Evolutionary conservation across 192 early-diverging fungal genomes (phyloP).

Genomic region (Coemansia sp.): DNA sequence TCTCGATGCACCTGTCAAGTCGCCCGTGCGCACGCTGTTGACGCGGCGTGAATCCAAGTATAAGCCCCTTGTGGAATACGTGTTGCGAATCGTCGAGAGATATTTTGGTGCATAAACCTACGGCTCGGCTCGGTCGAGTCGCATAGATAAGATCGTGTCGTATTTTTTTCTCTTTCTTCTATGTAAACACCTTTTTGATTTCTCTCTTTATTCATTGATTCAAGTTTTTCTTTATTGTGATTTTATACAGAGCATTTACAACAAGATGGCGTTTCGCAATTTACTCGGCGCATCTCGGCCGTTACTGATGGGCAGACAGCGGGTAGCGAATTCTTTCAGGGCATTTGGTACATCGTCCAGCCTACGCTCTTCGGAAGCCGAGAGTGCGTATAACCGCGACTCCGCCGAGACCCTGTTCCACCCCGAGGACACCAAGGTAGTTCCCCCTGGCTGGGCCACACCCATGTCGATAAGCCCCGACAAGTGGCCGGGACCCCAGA

Average conservation of each 20-base stretch:
- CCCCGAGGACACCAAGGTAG: constrained; percentile 27
- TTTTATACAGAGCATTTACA: no score
- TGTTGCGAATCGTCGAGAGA: constrained; percentile 19
- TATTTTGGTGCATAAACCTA: constrained; percentile 11
- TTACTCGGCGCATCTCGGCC: constrained; percentile 30
- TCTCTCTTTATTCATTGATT: background rate
- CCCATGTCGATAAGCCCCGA: constrained; percentile 42
- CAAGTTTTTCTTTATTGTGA: background rate
- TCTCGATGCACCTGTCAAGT: constrained; percentile 30
- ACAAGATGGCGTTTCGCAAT: constrained; percentile 36
- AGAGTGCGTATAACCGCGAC: background rate
- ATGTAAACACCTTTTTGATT: background rate
- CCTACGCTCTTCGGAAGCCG: background rate
- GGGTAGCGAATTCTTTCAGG: background rate
- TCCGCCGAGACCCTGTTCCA: constrained; percentile 28
- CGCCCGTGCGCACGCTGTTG: constrained; percentile 32
- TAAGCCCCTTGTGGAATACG: constrained; percentile 24
- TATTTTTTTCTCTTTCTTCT: background rate
- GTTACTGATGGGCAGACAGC: constrained; percentile 7
- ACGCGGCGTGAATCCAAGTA: constrained; percentile 13
- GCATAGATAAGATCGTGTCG: background rate
- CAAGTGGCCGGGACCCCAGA: constrained; percentile 46
- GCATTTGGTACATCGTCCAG: constrained; percentile 6
- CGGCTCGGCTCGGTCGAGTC: constrained; percentile 8
- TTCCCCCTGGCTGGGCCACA: constrained; percentile 43